Conservation (phyloP, 2,329 filamentous ascomycete species). For the Epichloe baconii region DNA sequence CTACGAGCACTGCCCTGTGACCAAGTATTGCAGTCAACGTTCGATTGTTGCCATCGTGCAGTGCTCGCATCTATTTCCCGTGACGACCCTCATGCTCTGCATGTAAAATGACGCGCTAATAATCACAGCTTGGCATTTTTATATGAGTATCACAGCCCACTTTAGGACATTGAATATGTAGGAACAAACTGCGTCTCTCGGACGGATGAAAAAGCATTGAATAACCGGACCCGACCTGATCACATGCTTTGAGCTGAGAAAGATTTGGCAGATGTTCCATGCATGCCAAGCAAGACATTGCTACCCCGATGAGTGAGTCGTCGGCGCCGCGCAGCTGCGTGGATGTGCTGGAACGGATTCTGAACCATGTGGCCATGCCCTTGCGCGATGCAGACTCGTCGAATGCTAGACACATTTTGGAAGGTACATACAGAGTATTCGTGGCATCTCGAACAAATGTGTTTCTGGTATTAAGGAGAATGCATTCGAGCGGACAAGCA, state of each 20-base stretch:
- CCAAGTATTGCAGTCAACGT: background rate
- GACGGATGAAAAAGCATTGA: background rate
- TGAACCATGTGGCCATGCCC: background rate
- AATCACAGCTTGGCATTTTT: background rate
- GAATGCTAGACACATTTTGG: background rate
- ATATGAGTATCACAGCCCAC: background rate
- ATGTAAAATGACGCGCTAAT: background rate
- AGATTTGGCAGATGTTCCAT: background rate
- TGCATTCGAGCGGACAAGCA: background rate
- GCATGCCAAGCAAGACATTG: background rate
- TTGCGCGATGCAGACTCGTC: background rate
- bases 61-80: background rate
- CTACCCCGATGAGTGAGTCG: background rate
- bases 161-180: background rate
- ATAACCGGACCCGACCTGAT: background rate
- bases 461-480: background rate
- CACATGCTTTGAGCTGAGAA: too few species aligned
- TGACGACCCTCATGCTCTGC: background rate
- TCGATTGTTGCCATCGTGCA: background rate
- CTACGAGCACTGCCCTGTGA: too few species aligned
- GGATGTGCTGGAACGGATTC: background rate
- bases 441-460: background rate
- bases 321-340: background rate
- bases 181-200: background rate
- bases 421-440: background rate